Evolutionary conservation across 805 yeast species (phyloP), one percentile per base, ranked within the genome.

Genomic region (Candida coleopterorum): DNA sequence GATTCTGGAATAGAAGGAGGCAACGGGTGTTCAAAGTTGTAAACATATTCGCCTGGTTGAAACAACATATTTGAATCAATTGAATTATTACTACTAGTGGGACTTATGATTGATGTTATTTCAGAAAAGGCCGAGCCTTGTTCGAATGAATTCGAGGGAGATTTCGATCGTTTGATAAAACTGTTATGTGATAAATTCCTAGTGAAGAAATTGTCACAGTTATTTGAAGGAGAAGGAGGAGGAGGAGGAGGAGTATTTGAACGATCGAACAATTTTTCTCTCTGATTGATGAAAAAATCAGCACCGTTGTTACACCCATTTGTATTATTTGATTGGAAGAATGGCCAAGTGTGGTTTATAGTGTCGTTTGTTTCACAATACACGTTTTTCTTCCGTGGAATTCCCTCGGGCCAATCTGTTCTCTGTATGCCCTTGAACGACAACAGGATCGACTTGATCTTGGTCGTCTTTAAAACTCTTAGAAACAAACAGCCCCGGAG

Each of bases 331-430:
- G 33, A 40, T 49, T 63, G 50, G 68, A 77, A 90, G 54, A 93
- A 87, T 0, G 95, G 93, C 98, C 98, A 93, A 5, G 84, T 78
- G 55, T 90, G 97, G 34, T 76, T 72, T 20, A 86, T 72, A 17
- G 89, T 54, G 35, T 75, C 83, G 43, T 74, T 75, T 16, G 72
- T 56, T 47, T 93, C 98, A 23, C 59, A 56, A 42, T 75, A 79
- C 10, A 79, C 83, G 12, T 68, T 66, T 46, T 79, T 79, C 53
- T 83, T 85, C 0, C 97, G 96, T 0, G 97, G 97, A 14, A 90
- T 89, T 2, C 98, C 98, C 52, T 93, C 97, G 3, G 97, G 97
- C 96, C 97, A 89, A 42, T 89, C 96, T 0, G 96, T 89, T 45
- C 84, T 71, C 25, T 84, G 74, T 2, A 57, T 53, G 1, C 96